phyloP scores from a whole-genome alignment of 2,329 filamentous ascomycete species.

The Pseudogymnoascus sp. region DNA sequence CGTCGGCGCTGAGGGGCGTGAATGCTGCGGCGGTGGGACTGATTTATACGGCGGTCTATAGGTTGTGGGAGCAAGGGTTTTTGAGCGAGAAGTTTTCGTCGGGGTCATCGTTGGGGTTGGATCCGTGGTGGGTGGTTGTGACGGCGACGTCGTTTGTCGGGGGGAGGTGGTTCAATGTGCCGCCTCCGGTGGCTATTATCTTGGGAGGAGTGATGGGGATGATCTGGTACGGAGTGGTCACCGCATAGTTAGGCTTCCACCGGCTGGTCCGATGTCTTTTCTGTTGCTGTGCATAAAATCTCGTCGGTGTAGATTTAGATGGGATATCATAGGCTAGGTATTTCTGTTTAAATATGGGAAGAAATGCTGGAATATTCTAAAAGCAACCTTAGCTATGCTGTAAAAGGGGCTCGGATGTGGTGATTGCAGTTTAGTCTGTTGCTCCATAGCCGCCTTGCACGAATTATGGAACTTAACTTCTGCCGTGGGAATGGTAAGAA shows the following conservation, averaged over 20 bases:
- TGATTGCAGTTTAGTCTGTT: not conserved
- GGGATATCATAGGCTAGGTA: not conserved
- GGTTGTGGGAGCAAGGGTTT: conserved; percentile 54
- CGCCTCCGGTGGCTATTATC: conserved; percentile 36
- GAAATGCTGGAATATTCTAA: not conserved
- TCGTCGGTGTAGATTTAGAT: not conserved
- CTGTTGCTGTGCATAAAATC: not conserved
- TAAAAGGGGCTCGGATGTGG: not conserved
- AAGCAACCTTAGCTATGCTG: not conserved
- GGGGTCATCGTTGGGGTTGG: conserved; percentile 46
- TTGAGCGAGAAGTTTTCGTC: conserved; percentile 39
- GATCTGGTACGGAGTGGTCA: conserved; percentile 38
- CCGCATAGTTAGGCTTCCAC: not conserved
- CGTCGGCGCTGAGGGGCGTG: conserved; percentile 43
- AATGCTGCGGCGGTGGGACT: conserved; percentile 54
- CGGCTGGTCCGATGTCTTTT: not conserved
- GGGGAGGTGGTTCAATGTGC: conserved; percentile 39
- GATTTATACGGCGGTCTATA: conserved; percentile 56
- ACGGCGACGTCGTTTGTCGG: conserved; percentile 41
- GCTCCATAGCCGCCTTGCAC: too few species aligned
- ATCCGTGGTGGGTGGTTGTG: conserved; percentile 58
- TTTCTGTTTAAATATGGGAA: not conserved
- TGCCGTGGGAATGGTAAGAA: too few species aligned
- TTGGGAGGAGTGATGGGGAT: conserved; percentile 39
- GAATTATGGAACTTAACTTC: too few species aligned